Percentiles rank a stretch among this genome's conserved stretches.
These are phyloP conservation scores for Lichtheimia hyalospora DNA, from an alignment of 371 early-diverging fungal species.

Conservation along the genomic window DNA sequence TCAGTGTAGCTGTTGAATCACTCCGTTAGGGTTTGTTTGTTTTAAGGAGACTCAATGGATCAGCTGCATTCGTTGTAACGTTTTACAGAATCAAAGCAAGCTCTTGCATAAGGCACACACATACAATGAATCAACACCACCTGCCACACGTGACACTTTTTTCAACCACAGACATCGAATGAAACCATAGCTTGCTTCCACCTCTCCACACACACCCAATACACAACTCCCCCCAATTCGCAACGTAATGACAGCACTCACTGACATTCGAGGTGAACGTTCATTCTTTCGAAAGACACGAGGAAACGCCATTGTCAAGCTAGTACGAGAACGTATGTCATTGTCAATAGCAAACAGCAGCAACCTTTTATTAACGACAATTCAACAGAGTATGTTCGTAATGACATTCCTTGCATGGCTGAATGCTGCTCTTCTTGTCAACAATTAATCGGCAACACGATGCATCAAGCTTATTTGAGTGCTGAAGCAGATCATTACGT, in stretches of 20 bases:
- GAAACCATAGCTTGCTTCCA: not conserved
- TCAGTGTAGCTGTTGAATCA: too few relatives aligned
- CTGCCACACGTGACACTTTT: too few relatives aligned
- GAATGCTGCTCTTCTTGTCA: slow-evolving; percentile 44
- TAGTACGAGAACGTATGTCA: slow-evolving; percentile 59
- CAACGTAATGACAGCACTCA: slow-evolving; percentile 21
- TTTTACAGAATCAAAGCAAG: too few relatives aligned
- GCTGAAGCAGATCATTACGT: slow-evolving; percentile 48
- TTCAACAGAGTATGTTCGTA: slow-evolving; percentile 56
- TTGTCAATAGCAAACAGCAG: not conserved
- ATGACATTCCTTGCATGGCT: slow-evolving; percentile 65
- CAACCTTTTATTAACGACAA: not conserved
- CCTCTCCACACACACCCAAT: not conserved
- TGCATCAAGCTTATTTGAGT: slow-evolving; percentile 40
- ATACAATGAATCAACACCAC: too few relatives aligned
- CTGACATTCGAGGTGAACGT: slow-evolving; percentile 23
- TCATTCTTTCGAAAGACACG: slow-evolving; percentile 54
- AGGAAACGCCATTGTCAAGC: slow-evolving; percentile 58
- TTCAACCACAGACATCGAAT: too few relatives aligned
- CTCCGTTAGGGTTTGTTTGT: too few relatives aligned
- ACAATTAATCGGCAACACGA: not conserved
- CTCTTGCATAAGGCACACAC: too few relatives aligned
- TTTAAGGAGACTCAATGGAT: too few relatives aligned
- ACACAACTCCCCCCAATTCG: too few relatives aligned
- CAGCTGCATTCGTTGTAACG: too few relatives aligned